Base-by-base conservation (phyloP, 345 rosid species). In the Pistacia atlantica region DNA sequence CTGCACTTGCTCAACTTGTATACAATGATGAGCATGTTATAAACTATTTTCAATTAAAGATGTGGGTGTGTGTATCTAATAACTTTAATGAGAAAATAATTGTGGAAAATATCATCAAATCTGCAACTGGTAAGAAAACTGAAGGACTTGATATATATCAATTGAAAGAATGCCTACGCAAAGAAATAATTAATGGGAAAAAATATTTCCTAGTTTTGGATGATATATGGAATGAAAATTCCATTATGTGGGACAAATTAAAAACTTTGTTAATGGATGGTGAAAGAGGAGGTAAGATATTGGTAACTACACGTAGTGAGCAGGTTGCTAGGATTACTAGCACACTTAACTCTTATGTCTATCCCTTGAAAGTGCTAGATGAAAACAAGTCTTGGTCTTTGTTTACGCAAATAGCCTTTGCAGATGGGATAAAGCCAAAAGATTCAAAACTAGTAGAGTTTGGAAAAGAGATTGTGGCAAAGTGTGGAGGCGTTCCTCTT, bases 401-500 rank as follows among this genome's bases (percentile, higher is more conserved):
- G 57, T 74, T 74, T 10, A 14, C 16, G 37, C 22, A n/a, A 25
- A 17, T 17, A 7, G 61, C 61, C 18, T 57, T 57, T 57, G 22
- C 1, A 57, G 1, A 57, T 18, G 25, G 25, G 54, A 13, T 17
- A 62, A 73, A 63, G 69, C 20, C 28, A 14, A 14, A 25, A 8
- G 11, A 67, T 58, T 9, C 67, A n/a, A 31, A 2, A n/a, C 52
- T 71, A 37, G n/a, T 79, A 6, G 16, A 17, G 16, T 37, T 76
- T 0, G 78, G 85, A 42, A 72, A 73, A 55, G 67, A 61, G 10
- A 77, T 80, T 51, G 63, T 77, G 0, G 10, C 22, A 25, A 80
- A 52, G 35, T 70, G 79, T n/a, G 3, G 5, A 0, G 81, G 86
- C 52, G 70, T 25, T 67, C 81, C 86, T 6, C 54, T 83, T 1